A percentile compares a stretch with the other conserved stretches of the same genome.
phyloP scores from a whole-genome alignment of 2,329 filamentous ascomycete species.

The Colletotrichum aenigma region DNA sequence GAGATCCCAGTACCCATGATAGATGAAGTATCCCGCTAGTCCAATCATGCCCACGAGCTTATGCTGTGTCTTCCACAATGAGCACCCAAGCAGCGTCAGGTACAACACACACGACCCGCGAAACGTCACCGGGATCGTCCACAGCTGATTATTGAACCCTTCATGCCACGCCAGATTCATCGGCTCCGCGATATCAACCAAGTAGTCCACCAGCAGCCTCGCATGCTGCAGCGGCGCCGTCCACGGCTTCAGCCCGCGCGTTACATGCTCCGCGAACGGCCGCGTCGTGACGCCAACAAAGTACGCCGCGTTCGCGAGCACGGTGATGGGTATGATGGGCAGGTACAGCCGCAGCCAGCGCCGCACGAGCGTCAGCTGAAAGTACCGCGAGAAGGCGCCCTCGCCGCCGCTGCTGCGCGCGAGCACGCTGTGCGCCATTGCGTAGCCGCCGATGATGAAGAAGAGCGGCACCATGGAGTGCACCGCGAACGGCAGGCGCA shows the following conservation, averaged over 20 bases:
- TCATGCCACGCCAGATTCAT: neutral
- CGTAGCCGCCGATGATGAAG: conserved; percentile 18
- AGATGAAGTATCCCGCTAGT: neutral
- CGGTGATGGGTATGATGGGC: neutral
- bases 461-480: conserved; percentile 18
- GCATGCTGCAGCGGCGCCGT: neutral
- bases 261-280: neutral
- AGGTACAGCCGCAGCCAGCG: neutral
- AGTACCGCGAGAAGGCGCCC: neutral
- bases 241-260: neutral
- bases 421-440: neutral
- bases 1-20: neutral
- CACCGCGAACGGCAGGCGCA: conserved; percentile 4
- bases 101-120: neutral
- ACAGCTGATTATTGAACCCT: neutral
- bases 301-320: neutral
- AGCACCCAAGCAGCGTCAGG: neutral
- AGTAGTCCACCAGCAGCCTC: neutral
- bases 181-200: neutral
- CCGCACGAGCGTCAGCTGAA: neutral
- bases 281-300: neutral
- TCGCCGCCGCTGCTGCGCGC: neutral
- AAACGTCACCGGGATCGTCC: neutral
- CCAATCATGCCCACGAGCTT: neutral
- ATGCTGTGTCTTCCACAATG: neutral